phyloP scores from a whole-genome alignment of 305 asterid species.

The Petunia hybrid region DNA sequence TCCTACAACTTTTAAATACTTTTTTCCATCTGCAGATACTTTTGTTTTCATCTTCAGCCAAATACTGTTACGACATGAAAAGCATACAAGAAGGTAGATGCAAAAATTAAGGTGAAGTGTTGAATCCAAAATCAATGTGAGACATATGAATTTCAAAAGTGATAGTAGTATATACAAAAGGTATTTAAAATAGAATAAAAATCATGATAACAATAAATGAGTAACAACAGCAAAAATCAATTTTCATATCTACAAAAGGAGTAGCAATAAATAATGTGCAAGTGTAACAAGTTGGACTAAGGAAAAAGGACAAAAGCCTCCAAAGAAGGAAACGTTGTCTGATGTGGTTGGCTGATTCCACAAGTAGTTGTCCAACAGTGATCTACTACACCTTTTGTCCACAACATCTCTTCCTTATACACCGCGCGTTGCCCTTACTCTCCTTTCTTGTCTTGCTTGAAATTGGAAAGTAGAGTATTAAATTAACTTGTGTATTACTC shows the following conservation, averaged over 20 bases:
- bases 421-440: conserved; percentile 15
- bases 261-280: background rate
- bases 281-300: background rate
- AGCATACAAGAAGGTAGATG: background rate
- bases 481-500: no score
- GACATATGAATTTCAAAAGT: background rate
- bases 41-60: no score
- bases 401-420: background rate
- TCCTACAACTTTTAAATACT: no score
- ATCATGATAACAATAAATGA: background rate
- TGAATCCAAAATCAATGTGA: background rate
- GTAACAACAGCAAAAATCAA: background rate
- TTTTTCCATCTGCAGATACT: no score
- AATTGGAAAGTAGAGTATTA: no score
- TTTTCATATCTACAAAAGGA: background rate
- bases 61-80: background rate
- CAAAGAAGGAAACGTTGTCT: conserved; percentile 41
- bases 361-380: background rate
- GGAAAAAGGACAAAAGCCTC: conserved; percentile 35
- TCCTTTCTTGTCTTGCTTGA: no score
- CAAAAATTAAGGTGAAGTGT: background rate
- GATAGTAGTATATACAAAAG: no score
- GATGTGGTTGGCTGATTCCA: conserved; percentile 33
- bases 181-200: background rate
- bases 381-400: background rate